phyloP scores from a whole-genome alignment of 2,329 filamentous ascomycete species.

The Phialocephala sp. region DNA sequence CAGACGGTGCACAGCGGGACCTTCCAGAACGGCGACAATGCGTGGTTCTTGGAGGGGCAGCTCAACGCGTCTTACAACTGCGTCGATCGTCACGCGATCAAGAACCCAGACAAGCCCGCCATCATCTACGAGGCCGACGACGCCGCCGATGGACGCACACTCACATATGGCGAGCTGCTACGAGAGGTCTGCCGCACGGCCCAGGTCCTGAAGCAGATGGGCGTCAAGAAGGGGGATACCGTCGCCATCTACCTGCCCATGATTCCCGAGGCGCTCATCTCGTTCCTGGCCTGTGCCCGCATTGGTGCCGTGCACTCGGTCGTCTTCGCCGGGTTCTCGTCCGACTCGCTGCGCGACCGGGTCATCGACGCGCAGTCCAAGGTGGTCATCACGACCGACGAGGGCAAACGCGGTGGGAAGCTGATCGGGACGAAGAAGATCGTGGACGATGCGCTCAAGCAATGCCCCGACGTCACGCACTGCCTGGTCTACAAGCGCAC shows the following conservation, averaged over 20 bases:
- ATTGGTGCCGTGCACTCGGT: constrained; percentile 98
- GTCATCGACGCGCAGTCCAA: constrained; percentile 89
- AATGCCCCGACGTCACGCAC: constrained; percentile 86
- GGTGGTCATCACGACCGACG: constrained; percentile 95
- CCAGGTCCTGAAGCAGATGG: constrained; percentile 91
- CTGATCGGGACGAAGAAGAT: constrained; percentile 98
- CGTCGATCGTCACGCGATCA: constrained; percentile 94
- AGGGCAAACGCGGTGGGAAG: constrained; percentile 98
- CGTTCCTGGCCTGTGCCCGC: constrained; percentile 87
- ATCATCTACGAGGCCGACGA: constrained; percentile 99
- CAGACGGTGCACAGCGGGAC: constrained; percentile 83
- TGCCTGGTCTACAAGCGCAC: constrained; percentile 96
- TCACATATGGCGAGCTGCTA: constrained; percentile 93
- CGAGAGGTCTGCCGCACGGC: constrained; percentile 88
- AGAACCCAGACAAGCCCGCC: constrained; percentile 89
- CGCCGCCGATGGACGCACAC: constrained; percentile 80
- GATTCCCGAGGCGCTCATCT: constrained; percentile 94
- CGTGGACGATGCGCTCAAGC: constrained; percentile 95
- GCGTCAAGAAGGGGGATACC: constrained; percentile 95
- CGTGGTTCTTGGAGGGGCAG: constrained; percentile 93
- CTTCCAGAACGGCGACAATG: constrained; percentile 79
- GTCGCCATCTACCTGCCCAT: constrained; percentile 98
- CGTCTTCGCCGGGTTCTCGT: constrained; percentile 96
- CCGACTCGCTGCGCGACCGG: constrained; percentile 93
- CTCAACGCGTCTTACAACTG: constrained; percentile 98